Evolutionary conservation across 345 rosid genomes (phyloP).

Genomic region (Psidium friedrichsthalianum): DNA sequence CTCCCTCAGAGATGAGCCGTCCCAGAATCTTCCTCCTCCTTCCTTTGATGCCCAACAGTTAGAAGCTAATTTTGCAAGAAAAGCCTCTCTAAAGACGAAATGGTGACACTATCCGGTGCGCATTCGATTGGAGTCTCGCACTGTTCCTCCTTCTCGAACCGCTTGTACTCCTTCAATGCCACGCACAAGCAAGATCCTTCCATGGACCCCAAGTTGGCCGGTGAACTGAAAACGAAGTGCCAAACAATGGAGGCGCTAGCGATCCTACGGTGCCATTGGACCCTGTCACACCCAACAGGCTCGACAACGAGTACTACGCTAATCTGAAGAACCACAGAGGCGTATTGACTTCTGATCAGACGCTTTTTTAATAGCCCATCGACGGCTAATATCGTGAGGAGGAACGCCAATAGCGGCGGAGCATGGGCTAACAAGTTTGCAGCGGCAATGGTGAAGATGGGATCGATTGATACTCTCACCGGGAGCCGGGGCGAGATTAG

Average conservation of each 20-base stretch:
- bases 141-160: constrained; percentile 7
- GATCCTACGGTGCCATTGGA: neutral
- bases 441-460: constrained; percentile 14
- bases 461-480: constrained; percentile 12
- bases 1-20: neutral
- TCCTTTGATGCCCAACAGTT: constrained; percentile 3
- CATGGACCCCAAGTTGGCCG: neutral
- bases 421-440: constrained; percentile 5
- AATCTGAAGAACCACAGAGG: neutral
- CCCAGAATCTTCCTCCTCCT: constrained; percentile 4
- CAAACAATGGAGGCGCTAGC: neutral
- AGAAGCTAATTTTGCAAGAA: constrained; percentile 1
- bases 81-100: constrained; percentile 8
- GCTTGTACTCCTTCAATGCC: constrained; percentile 3
- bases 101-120: constrained; percentile 20
- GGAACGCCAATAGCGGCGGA: neutral
- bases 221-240: neutral
- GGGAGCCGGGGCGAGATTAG: constrained; percentile 13
- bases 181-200: constrained; percentile 4
- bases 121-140: constrained; percentile 12
- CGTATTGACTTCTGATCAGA: neutral
- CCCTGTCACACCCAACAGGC: neutral
- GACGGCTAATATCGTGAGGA: neutral
- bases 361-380: neutral
- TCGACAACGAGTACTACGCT: constrained; percentile 5